Base-by-base conservation (phyloP, 2,329 filamentous ascomycete species). In the Pochonia chlamydosporia region DNA sequence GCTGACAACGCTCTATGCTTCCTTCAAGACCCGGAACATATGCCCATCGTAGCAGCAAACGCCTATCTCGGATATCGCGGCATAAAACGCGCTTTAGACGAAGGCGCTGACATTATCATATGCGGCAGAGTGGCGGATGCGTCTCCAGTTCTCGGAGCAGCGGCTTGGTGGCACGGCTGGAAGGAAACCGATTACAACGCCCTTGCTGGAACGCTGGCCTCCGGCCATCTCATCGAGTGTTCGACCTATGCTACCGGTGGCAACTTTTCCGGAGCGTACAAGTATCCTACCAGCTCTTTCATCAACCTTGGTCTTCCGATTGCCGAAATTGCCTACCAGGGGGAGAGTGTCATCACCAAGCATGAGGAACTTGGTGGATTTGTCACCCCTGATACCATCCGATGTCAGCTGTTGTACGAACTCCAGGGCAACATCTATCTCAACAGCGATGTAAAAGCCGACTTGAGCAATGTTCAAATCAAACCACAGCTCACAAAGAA, bases 91-190 rank as follows among this genome's bases (percentile, higher is more conserved):
- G 70, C 61, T 2, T 56, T 72, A 3, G 54, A 59, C n/a, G 49
- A 53, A 5, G 68, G 69, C 1, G 68, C 68, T 3, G 63, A 71
- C 47, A 71, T 73, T 25, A 58, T 72, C 35, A 63, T 72, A 14
- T 70, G 67, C 43, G 69, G 70, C 3, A 63, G 70, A 30, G 68
- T 70, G 2, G 66, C 69, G 0, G 70, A 73, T 53, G 71, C 71
- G 0, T 68, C 64, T 7, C 71, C 71, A 0, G 73, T 78, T 2
- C 76, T 78, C 24, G 75, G 69, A 0, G 73, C 73, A 0, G 74
- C 75, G 0, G 73, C 71, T 63, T 78, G 65, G 55, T 79, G 75
- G 74, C 65, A 77, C 51, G 59, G 62, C 1, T 79, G 75, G 76
- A 46, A 48, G 0, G 65, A 68, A 25, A 63, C 59, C 0, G 64